phyloP scores from a whole-genome alignment of 2,329 filamentous ascomycete species.

The Podosphaera leucotricha region DNA sequence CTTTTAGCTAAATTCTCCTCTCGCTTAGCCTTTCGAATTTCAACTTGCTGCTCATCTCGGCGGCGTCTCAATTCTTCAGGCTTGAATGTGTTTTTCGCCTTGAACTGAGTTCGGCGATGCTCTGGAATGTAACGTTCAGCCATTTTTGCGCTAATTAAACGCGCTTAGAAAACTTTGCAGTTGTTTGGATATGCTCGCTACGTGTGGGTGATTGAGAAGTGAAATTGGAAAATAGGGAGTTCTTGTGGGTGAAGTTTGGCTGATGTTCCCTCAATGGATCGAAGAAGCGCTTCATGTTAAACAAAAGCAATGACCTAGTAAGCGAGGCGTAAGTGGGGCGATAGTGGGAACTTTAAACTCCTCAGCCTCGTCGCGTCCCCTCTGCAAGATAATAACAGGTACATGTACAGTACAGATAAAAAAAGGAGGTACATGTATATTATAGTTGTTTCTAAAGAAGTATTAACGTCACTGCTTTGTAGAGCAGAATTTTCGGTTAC shows the following conservation, averaged over 20 bases:
- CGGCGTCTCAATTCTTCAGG: constrained; percentile 94
- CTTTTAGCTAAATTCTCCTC: constrained; percentile 98
- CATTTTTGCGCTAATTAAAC: constrained; percentile 29
- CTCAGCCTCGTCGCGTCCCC: constrained; percentile 5
- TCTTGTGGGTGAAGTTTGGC: not conserved
- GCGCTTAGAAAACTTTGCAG: constrained; percentile 1
- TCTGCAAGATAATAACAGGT: too few relatives aligned
- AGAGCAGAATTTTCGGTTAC: too few relatives aligned
- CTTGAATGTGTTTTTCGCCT: constrained; percentile 98
- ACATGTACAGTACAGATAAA: not conserved
- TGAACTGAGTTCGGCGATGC: constrained; percentile 97
- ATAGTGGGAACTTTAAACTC: not conserved
- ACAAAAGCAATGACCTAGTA: constrained; percentile 1
- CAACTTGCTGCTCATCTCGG: constrained; percentile 96
- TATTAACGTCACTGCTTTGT: too few relatives aligned
- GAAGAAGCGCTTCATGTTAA: not conserved
- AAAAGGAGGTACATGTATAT: too few relatives aligned
- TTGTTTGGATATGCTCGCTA: not conserved
- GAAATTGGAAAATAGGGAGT: not conserved
- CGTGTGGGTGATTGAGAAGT: not conserved
- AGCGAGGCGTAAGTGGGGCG: constrained; percentile 2
- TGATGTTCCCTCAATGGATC: not conserved
- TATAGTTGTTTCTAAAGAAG: too few relatives aligned
- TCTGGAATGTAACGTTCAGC: constrained; percentile 98
- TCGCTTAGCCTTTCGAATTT: constrained; percentile 95